Evolutionary conservation across 2,329 filamentous ascomycete genomes (phyloP).

Genomic region (Xylaria sp.): DNA sequence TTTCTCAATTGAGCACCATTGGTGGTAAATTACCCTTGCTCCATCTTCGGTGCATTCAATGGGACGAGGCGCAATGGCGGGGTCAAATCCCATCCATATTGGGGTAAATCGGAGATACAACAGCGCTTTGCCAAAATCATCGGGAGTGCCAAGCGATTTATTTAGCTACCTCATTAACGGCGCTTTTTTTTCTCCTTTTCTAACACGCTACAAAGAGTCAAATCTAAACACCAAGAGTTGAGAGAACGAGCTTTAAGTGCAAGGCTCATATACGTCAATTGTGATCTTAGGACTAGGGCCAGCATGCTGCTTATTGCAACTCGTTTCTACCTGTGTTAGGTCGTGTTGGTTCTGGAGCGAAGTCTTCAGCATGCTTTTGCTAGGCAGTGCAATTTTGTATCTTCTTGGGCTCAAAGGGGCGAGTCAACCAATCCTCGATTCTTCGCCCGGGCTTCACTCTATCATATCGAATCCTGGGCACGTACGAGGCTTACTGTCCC

Average conservation of each 20-base stretch:
- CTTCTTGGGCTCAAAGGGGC: no score
- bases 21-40: slow-evolving; percentile 25
- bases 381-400: not conserved
- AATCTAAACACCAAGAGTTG: no score
- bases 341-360: no score
- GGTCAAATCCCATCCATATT: not conserved
- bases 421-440: not conserved
- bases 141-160: not conserved
- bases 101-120: slow-evolving; percentile 12
- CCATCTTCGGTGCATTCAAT: slow-evolving; percentile 16
- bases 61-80: not conserved
- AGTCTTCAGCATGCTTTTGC: not conserved
- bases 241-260: no score
- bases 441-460: no score
- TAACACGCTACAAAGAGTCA: no score
- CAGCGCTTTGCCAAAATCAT: not conserved
- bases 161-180: not conserved
- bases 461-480: slow-evolving; percentile 15
- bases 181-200: no score
- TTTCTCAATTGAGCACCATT: slow-evolving; percentile 6
- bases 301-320: no score
- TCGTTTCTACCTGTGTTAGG: no score
- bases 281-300: no score
- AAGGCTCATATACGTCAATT: no score
- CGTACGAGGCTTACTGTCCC: slow-evolving; percentile 12